Evolutionary conservation across 169 alveolate species (phyloP).

Genomic region (Cryptosporidium felis): DNA sequence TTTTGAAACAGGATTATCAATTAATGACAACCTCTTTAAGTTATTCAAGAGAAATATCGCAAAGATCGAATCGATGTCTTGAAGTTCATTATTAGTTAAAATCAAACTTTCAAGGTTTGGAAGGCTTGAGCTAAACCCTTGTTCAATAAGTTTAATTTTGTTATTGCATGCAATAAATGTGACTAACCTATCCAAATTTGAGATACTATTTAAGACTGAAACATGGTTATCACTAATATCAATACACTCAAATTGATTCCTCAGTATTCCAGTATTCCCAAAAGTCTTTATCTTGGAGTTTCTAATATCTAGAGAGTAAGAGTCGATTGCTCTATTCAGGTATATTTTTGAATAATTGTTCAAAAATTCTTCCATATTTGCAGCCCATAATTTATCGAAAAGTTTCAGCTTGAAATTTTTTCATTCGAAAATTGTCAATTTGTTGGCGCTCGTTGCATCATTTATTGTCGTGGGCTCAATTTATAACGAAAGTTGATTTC

Average conservation of each 20-base stretch:
- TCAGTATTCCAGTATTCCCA: conserved; percentile 38
- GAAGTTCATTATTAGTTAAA: conserved; percentile 86
- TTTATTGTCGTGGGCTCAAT: no score
- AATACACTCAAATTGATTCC: conserved; percentile 56
- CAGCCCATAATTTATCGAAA: no score
- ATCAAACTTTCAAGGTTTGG: conserved; percentile 87
- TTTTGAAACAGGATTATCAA: conserved; percentile 79
- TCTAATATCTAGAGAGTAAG: conserved; percentile 30
- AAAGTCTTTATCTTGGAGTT: conserved; percentile 3
- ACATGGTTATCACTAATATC: conserved; percentile 38
- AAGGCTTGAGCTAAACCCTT: conserved; percentile 33
- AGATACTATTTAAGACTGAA: background rate
- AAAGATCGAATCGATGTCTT: conserved; percentile 69
- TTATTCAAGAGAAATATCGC: conserved; percentile 49
- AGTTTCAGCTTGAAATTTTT: no score
- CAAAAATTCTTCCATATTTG: background rate
- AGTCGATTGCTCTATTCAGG: conserved; percentile 21
- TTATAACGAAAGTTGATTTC: no score
- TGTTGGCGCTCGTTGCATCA: no score
- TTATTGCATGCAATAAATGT: conserved; percentile 48
- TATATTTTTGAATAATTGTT: background rate
- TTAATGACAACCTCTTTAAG: conserved; percentile 75
- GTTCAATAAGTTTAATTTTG: conserved; percentile 28
- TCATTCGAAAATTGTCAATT: no score
- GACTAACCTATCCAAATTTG: conserved; percentile 15